Base-by-base conservation (phyloP, 176 grass and related monocot species). In the Carex cristatella region DNA sequence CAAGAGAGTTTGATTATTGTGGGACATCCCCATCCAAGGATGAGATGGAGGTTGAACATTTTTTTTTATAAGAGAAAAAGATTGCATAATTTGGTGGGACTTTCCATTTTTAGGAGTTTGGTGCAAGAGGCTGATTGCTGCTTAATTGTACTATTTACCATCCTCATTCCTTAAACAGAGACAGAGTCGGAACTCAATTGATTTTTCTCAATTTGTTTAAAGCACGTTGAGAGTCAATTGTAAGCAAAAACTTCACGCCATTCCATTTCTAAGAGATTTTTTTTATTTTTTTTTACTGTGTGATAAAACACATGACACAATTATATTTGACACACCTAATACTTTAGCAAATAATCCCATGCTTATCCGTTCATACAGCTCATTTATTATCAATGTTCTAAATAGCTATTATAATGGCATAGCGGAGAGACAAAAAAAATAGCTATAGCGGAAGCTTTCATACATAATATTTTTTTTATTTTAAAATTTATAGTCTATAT, bases 81-180 rank as follows among this genome's bases (percentile, higher is more conserved):
- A 46, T 40, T 10, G 37, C 7, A 81, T 64, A 10, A 61, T 35
- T 81, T 81, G 53, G 55, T 35, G 9, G 56, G 79, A 78, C 27
- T 78, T 55, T 57, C 74, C 1, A 31, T 56, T 35, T 49, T 35
- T 31, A 30, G 19, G 70, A 74, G 42, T 73, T 30, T 75, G 71
- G 42, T 49, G 71, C 46, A 13, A 23, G 44, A 75, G 10, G 71
- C 9, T 30, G 44, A 74, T 53, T 74, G 71, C 42, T 53, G 67
- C 15, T 69, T 23, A 23, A 23, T 70, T 33, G 67, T 70, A 70
- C 67, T 70, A 42, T 70, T 70, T 70, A 70, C 67, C 67, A 70
- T 16, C 5, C 23, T 23, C 23, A 23, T 23, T 23, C 23, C 15
- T 70, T 37, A 35, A 35, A 35, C 33, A 35, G 33, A 44, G 18